Evolutionary conservation across 1,284 basidiomycete genomes (phyloP), one percentile per base, ranked within the genome.

Genomic region (Sporisorium reilianum): DNA sequence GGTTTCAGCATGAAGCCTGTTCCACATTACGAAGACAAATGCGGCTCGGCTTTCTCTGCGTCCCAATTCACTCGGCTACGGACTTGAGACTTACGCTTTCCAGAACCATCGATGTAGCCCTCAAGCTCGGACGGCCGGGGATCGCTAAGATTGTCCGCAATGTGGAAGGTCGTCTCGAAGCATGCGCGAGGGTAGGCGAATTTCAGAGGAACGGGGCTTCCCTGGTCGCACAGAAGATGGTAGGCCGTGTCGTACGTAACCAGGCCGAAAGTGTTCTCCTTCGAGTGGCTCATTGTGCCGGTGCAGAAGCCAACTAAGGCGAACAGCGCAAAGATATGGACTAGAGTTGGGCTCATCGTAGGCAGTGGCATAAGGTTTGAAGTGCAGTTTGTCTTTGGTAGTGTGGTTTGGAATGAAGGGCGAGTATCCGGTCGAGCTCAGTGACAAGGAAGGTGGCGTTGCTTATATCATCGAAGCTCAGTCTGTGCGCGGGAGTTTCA

Each of bases 31-130:
- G n/a, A n/a, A n/a, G n/a, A n/a, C n/a, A n/a, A n/a, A n/a, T n/a
- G n/a, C n/a, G n/a, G n/a, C n/a, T n/a, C n/a, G n/a, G n/a, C n/a
- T n/a, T n/a, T n/a, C n/a, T n/a, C n/a, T n/a, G n/a, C n/a, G n/a
- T n/a, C n/a, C n/a, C n/a, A n/a, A n/a, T n/a, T n/a, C n/a, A n/a
- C n/a, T n/a, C n/a, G n/a, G n/a, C n/a, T n/a, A n/a, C n/a, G n/a
- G n/a, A n/a, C n/a, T n/a, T n/a, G n/a, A 22, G 18, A 45, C 58
- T 49, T n/a, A 61, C 58, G 40, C 32, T 41, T 61, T 23, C 51
- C 51, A 30, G 32, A 54, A 22, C 11, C 44, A 14, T 61, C 58
- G 20, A 61, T 54, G 36, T 23, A 46, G 49, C 51, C 58, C 11
- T 32, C 2, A 40, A 58, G 25, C 25, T 2, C 22, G 7, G 48